These are phyloP conservation scores for Yamadazyma endophytica DNA, from an alignment of 805 yeast species.

Conservation along the genomic window DNA sequence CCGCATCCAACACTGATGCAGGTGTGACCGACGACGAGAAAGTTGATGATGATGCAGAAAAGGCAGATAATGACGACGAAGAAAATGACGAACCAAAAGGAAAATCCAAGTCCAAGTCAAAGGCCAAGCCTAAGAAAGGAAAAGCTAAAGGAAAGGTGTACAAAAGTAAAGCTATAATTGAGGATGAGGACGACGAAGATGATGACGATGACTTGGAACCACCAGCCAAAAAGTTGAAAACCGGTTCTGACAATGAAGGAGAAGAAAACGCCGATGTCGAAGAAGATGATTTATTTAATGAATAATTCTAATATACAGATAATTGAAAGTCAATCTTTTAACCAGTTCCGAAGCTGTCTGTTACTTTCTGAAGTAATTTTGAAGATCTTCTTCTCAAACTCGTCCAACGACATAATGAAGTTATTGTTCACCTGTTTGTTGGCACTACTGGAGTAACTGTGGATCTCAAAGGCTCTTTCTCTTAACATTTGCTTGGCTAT, in stretches of 20 bases:
- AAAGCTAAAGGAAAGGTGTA: conserved; percentile 20
- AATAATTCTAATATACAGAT: conserved; percentile 12
- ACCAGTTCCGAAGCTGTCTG: conserved; percentile 35
- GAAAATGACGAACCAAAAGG: conserved; percentile 23
- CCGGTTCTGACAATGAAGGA: too few species aligned
- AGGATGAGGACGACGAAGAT: conserved; percentile 22
- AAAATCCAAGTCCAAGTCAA: conserved; percentile 21
- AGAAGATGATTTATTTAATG: conserved; percentile 27
- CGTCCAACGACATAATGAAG: conserved; percentile 68
- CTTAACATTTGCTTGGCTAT: conserved; percentile 49
- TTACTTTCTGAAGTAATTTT: conserved; percentile 48
- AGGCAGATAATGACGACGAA: conserved; percentile 12
- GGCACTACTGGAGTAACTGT: conserved; percentile 61
- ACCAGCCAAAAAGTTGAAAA: neutral
- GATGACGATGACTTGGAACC: conserved; percentile 4
- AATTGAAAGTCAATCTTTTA: conserved; percentile 14
- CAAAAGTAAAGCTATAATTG: conserved; percentile 20
- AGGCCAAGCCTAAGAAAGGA: conserved; percentile 13
- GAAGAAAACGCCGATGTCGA: conserved; percentile 10
- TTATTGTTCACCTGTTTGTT: conserved; percentile 44
- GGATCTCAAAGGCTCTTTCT: conserved; percentile 65
- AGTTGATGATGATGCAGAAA: conserved; percentile 13
- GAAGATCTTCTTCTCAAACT: conserved; percentile 64
- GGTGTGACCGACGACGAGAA: conserved; percentile 26
- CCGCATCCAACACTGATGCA: conserved; percentile 15